Base-by-base conservation (phyloP, 345 rosid species). In the Eucalyptus regnans region DNA sequence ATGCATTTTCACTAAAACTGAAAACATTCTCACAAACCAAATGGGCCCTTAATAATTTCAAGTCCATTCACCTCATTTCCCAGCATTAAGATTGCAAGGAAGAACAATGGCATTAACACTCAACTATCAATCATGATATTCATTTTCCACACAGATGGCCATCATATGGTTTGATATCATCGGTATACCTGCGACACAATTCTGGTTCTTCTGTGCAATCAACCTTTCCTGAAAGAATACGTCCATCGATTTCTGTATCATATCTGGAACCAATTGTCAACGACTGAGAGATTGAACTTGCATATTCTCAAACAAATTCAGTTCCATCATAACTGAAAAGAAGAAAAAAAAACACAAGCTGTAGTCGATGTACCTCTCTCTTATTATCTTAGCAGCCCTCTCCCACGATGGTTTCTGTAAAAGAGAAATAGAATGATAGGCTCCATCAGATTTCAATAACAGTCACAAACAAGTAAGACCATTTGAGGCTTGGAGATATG, bases 361-460 rank as follows among this genome's bases (percentile, higher is more conserved):
- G 18, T 6, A 86, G 87, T 27, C 5, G 1, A 86, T 86, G 51
- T 90, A 98, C 99, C 98, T 96, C 91, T 97, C 96, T 91, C 93
- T 94, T 87, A 97, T 92, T 90, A 93, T 94, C 89, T 93, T 95
- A 79, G 99, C 99, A 87, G 99, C 96, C 89, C 94, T 98, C 93
- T 98, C 99, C 99, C 99, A 98, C 25, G 99, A 96, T 80, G 99
- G 97, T 96, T 96, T 98, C 99, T 98, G 96, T 89, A 80, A 94
- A 86, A 88, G 86, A 89, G 88, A 49, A 86, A 88, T 86, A 50
- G 27, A 88, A n/a, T 64, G 50, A 83, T 81, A 66, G 64, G 54
- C 46, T 51, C 46, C 52, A 51, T 76, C 50, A 81, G 87, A 81
- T 49, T 13, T 22, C 49, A 64, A 58, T 12, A 86, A 71, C 16